Percentiles rank a stretch among this genome's conserved stretches.
phyloP scores from a whole-genome alignment of 179 eudicot genomes.

The Dionaea muscipula region DNA sequence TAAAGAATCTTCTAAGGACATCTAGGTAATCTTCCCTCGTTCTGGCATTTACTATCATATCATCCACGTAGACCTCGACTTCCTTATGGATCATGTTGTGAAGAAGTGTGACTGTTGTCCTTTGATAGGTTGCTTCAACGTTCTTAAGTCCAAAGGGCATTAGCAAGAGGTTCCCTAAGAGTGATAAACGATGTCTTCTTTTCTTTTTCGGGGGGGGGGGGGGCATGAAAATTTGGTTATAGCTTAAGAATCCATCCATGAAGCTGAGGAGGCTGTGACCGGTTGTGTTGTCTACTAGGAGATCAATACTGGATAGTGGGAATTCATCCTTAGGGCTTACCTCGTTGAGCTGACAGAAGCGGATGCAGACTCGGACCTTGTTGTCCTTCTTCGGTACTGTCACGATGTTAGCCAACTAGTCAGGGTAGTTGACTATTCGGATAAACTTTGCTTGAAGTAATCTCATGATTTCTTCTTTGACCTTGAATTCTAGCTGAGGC shows the following conservation, averaged over 20 bases:
- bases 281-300: too few species aligned
- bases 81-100: background rate
- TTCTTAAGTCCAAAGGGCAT: too few species aligned
- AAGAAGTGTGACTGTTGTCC: background rate
- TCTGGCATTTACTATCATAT: background rate
- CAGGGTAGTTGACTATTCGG: too few species aligned
- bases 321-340: background rate
- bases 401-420: background rate
- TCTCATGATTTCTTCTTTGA: background rate
- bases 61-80: too few species aligned
- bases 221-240: background rate
- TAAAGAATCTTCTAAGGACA: background rate
- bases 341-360: background rate
- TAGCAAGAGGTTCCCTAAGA: background rate
- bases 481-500: too few species aligned
- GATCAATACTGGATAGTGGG: too few species aligned
- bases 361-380: too few species aligned
- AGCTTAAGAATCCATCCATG: too few species aligned
- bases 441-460: too few species aligned
- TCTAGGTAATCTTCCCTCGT: background rate
- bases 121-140: background rate
- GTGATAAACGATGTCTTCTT: background rate
- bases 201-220: background rate
- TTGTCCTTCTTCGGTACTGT: background rate
- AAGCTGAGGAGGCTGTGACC: background rate